Conservation (phyloP, 768 basidiomycete species). For the Leccinum olivaceopallidum region DNA sequence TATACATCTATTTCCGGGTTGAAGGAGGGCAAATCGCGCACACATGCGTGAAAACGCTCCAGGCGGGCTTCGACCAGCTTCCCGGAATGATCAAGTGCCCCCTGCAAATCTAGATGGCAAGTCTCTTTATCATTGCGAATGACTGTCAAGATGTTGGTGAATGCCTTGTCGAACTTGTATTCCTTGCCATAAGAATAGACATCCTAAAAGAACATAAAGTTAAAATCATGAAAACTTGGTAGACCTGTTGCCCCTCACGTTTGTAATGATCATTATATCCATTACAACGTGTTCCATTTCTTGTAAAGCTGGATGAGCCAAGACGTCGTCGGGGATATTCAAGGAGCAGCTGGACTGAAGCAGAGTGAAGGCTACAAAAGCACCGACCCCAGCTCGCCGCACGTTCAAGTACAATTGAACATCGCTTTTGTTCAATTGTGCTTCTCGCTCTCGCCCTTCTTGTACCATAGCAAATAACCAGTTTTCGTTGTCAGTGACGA, state of each 20-base stretch:
- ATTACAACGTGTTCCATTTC: not conserved
- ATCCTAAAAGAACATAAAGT: not conserved
- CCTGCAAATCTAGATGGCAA: not conserved
- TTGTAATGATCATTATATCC: not conserved
- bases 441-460: not conserved
- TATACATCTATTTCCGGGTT: not conserved
- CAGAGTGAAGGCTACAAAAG: not conserved
- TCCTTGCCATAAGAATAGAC: not conserved
- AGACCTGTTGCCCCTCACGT: not conserved
- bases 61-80: not conserved
- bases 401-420: not conserved
- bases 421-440: not conserved
- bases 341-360: not conserved
- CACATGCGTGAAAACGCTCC: not conserved
- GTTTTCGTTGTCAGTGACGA: not conserved
- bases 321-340: not conserved
- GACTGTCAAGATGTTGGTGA: not conserved
- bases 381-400: not conserved
- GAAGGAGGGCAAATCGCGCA: not conserved
- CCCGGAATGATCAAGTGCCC: not conserved
- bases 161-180: not conserved
- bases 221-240: not conserved
- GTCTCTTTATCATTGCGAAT: not conserved
- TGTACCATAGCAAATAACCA: not conserved
- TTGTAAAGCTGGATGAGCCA: not conserved